These are phyloP conservation scores for Symbiodinium pilosum DNA, from an alignment of 73 alveolate species.

Conservation along the genomic window DNA sequence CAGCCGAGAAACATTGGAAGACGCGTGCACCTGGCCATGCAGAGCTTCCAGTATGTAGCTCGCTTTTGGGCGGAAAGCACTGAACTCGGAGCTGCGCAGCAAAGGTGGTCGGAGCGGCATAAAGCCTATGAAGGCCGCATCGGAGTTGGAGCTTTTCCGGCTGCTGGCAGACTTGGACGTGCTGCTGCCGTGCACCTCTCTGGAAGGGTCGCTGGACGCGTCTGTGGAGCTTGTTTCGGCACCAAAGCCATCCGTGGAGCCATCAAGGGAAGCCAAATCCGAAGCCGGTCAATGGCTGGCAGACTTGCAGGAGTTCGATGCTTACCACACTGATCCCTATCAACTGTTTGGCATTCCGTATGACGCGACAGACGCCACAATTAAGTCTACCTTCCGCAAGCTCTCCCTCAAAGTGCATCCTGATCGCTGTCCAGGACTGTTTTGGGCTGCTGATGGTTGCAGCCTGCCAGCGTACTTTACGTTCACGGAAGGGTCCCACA, in stretches of 20 bases:
- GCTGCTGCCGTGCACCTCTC: neutral
- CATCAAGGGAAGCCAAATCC: neutral
- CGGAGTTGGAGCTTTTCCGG: slow-evolving; percentile 61
- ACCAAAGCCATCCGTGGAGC: neutral
- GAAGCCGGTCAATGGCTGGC: neutral
- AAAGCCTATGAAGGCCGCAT: neutral
- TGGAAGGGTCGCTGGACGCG: neutral
- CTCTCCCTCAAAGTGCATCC: slow-evolving; percentile 63
- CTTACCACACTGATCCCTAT: slow-evolving; percentile 18
- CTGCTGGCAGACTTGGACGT: slow-evolving; percentile 48
- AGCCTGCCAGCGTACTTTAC: neutral
- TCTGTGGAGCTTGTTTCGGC: neutral
- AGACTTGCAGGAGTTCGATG: slow-evolving; percentile 1
- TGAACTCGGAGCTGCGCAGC: neutral
- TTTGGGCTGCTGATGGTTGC: neutral
- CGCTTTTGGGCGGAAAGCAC: neutral
- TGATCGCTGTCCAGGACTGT: slow-evolving; percentile 72
- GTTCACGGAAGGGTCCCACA: neutral
- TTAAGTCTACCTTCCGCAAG: slow-evolving; percentile 80
- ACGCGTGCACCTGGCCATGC: neutral
- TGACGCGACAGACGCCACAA: slow-evolving; percentile 65
- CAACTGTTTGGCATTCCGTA: slow-evolving; percentile 77
- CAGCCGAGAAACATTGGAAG: neutral
- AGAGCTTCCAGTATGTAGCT: neutral
- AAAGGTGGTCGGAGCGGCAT: neutral